Evolutionary conservation across 2,329 filamentous ascomycete species (phyloP).

Genomic region (Phaeomoniella chlamydospora): DNA sequence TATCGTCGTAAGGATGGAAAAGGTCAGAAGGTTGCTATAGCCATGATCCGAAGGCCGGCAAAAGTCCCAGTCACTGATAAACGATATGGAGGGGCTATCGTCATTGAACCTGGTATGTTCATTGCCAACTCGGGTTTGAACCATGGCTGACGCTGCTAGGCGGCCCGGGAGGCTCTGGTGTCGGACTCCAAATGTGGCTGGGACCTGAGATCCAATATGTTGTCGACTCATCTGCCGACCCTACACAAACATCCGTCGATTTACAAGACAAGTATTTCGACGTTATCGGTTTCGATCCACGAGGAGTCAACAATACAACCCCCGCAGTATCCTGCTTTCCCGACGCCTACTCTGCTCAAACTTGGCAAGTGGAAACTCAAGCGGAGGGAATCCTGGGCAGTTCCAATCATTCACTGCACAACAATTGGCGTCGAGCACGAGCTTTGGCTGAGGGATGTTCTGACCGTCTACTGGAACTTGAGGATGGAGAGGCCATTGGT

Average conservation of each 20-base stretch:
- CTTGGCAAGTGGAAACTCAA: constrained; percentile 19
- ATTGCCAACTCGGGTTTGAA: too few relatives aligned
- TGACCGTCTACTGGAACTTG: constrained; percentile 9
- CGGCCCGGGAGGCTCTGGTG: constrained; percentile 22
- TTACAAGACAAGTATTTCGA: constrained; percentile 16
- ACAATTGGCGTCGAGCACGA: constrained; percentile 17
- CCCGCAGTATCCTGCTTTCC: constrained; percentile 26
- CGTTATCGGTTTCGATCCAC: constrained; percentile 29
- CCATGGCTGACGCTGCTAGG: too few relatives aligned
- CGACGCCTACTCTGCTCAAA: constrained; percentile 12
- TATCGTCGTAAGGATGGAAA: constrained; percentile 17
- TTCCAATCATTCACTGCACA: constrained; percentile 13
- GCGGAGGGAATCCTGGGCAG: constrained; percentile 21
- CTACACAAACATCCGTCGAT: constrained; percentile 5
- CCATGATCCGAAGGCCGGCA: constrained; percentile 31
- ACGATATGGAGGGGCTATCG: constrained; percentile 29
- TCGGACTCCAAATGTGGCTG: constrained; percentile 14
- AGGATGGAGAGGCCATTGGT: constrained; percentile 13
- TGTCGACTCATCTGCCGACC: constrained; percentile 9
- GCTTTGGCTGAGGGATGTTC: constrained; percentile 14
- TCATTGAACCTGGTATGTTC: constrained; percentile 29
- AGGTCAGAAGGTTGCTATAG: constrained; percentile 20
- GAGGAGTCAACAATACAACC: constrained; percentile 26
- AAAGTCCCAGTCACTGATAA: constrained; percentile 18
- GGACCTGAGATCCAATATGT: constrained; percentile 8